Evolutionary conservation across 2,329 filamentous ascomycete genomes (phyloP).

Genomic region (Elsinoe fawcettii): DNA sequence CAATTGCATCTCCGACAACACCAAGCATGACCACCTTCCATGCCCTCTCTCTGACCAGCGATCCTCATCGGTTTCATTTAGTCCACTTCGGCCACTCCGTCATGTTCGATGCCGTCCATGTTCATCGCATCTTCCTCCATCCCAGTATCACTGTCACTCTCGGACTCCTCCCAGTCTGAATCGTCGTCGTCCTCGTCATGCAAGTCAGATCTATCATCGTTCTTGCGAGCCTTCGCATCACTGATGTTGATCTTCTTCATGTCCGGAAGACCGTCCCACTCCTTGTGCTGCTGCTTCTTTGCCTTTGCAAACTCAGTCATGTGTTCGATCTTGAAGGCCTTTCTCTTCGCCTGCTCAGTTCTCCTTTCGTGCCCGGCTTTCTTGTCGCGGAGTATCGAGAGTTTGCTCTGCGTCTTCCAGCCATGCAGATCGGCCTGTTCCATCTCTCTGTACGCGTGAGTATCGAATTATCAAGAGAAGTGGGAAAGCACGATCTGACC

Average conservation of each 20-base stretch:
- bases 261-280: background rate
- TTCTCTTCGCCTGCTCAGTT: background rate
- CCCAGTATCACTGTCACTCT: background rate
- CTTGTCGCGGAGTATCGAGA: background rate
- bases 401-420: background rate
- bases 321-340: background rate
- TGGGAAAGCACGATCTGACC: background rate
- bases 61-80: too few species aligned
- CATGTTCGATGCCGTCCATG: background rate
- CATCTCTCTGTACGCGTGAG: background rate
- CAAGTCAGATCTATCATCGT: too few species aligned
- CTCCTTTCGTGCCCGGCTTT: background rate
- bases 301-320: background rate
- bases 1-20: background rate
- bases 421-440: background rate
- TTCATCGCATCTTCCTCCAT: background rate
- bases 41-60: too few species aligned
- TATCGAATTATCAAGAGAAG: background rate
- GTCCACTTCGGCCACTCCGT: background rate
- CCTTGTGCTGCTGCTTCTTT: background rate
- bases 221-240: background rate
- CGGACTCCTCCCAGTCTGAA: background rate
- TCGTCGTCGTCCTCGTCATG: background rate
- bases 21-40: too few species aligned
- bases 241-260: background rate